These are phyloP conservation scores for Anthracocystis walkeri DNA, from an alignment of 1,284 basidiomycete species.

Conservation along the genomic window DNA sequence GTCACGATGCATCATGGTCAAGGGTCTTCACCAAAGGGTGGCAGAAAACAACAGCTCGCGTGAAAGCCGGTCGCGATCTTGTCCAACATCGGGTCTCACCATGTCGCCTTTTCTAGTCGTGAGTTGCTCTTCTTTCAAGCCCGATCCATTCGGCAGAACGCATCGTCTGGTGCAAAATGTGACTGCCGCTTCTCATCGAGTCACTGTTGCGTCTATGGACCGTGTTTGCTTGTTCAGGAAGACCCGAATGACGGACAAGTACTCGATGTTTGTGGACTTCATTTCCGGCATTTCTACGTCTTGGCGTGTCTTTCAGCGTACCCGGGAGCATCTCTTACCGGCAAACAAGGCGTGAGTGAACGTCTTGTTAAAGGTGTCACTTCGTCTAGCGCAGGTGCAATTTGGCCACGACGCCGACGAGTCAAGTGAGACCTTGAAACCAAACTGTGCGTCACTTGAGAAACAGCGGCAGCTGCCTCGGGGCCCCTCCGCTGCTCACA, in stretches of 20 bases:
- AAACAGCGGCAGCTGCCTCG: neutral
- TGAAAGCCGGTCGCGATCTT: slow-evolving; percentile 12
- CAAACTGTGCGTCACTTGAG: neutral
- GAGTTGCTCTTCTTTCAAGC: too few relatives aligned
- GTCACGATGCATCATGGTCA: slow-evolving; percentile 6
- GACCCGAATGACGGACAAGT: too few relatives aligned
- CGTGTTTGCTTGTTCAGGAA: too few relatives aligned
- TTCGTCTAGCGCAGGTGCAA: neutral
- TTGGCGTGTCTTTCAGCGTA: slow-evolving; percentile 5
- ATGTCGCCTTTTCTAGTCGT: too few relatives aligned
- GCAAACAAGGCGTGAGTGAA: neutral
- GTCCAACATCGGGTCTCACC: slow-evolving; percentile 3
- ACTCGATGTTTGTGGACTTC: too few relatives aligned
- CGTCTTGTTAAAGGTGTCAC: neutral
- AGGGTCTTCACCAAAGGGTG: neutral
- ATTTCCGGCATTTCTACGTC: too few relatives aligned
- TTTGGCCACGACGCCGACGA: slow-evolving; percentile 1
- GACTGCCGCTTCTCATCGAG: neutral
- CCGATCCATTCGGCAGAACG: neutral
- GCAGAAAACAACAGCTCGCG: neutral
- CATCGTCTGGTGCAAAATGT: neutral
- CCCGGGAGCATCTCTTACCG: slow-evolving; percentile 5
- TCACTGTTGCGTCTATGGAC: neutral
- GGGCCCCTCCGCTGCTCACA: slow-evolving; percentile 1
- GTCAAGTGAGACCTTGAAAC: neutral